Conservation (phyloP, 1,284 basidiomycete genomes). For the Trametes hirsuta region DNA sequence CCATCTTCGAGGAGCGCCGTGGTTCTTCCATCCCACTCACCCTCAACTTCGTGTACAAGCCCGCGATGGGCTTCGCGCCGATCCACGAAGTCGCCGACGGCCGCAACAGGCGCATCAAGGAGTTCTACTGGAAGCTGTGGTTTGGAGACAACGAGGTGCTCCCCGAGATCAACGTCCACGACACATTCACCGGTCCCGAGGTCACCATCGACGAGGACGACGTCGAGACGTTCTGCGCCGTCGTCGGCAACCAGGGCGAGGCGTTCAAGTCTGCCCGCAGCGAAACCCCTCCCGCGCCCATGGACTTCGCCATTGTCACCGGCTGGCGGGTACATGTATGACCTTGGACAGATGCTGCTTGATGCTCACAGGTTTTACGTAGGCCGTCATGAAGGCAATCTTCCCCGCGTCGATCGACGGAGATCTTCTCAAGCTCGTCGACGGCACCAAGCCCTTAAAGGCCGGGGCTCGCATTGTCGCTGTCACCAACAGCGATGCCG, state of each 20-base stretch:
- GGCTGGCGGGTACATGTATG: slow-evolving; percentile 84
- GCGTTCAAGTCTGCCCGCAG: slow-evolving; percentile 82
- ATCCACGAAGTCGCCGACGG: slow-evolving; percentile 90
- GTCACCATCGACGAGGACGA: slow-evolving; percentile 77
- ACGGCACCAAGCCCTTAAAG: slow-evolving; percentile 75
- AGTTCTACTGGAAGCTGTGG: slow-evolving; percentile 97
- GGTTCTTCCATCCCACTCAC: slow-evolving; percentile 79
- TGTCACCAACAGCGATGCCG: slow-evolving; percentile 89
- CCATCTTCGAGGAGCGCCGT: slow-evolving; percentile 84
- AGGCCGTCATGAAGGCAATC: slow-evolving; percentile 97
- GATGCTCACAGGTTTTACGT: slow-evolving; percentile 12
- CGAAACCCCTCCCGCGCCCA: slow-evolving; percentile 81
- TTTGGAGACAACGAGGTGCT: slow-evolving; percentile 83
- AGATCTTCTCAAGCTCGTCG: slow-evolving; percentile 92
- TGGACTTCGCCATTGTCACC: slow-evolving; percentile 99
- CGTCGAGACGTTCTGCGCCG: slow-evolving; percentile 90
- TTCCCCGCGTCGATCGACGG: slow-evolving; percentile 93
- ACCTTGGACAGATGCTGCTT: slow-evolving; percentile 3
- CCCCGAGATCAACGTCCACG: slow-evolving; percentile 75
- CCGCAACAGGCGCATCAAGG: slow-evolving; percentile 92
- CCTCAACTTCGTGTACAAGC: slow-evolving; percentile 87
- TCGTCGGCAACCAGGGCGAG: slow-evolving; percentile 93
- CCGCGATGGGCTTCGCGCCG: slow-evolving; percentile 88
- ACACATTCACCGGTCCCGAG: slow-evolving; percentile 84
- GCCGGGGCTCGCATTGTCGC: slow-evolving; percentile 90